Evolutionary conservation across 108 stramenopile species (phyloP), one percentile per base, ranked within the genome.

Genomic region (Cylindrotheca closterium): DNA sequence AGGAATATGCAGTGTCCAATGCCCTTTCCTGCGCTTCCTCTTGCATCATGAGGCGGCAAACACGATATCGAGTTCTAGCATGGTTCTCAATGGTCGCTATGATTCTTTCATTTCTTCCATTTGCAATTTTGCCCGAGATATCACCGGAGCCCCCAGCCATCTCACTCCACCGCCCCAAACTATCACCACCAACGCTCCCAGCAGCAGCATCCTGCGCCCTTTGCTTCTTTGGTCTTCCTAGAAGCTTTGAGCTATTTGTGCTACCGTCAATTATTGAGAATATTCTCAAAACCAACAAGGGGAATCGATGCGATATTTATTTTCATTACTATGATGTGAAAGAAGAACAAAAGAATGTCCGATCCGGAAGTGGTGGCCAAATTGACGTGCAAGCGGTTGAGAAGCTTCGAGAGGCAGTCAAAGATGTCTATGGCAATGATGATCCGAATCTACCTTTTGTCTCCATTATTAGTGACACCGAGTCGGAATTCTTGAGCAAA

Each of bases 291-390:
- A 68, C 74, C 31, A 75, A 75, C 46, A 37, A 27, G 4, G 17
- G 50, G 21, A 58, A 62, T 49, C 47, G 65, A 28, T 75, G 74
- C 33, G 74, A 75, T 49, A 62, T 63, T 32, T 75, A 61, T 55
- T 27, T 75, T 4, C 68, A 70, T 31, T 17, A 53, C 45, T 47
- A 75, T 30, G 31, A 70, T 32, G 51, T 65, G 18, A 52, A 60
- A 1, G 42, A 54, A 18, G 68, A 62, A 55, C 33, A 30, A 30
- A 45, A 51, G n/a, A 15, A 49, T 50, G 34, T 55, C 5, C 7
- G 45, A 18, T 31, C 68, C 27, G 50, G 64, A 30, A 8, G 19
- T 12, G 62, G 74, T 29, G 74, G 74, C 0, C 2, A 5, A 22
- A 57, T 69, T 28, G 21, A 57, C n/a, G 7, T 26, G 12, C 8